Evolutionary conservation across 805 yeast genomes (phyloP).

Genomic region (Monosporozyma yasuniensis): DNA sequence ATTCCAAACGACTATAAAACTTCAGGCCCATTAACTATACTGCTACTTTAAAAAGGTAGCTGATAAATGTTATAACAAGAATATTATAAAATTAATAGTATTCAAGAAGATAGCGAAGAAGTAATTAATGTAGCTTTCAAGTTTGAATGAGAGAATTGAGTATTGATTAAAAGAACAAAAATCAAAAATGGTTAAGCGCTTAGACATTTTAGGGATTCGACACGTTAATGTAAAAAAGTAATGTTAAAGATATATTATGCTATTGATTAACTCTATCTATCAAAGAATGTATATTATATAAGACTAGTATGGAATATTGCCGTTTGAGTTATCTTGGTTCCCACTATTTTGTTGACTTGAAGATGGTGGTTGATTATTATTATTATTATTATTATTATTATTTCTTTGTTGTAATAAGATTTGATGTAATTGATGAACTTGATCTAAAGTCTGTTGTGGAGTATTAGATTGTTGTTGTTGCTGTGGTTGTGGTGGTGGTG

Average conservation of each 20-base stretch:
- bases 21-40: background rate
- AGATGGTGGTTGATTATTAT: background rate
- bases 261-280: background rate
- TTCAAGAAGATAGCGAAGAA: too few species aligned
- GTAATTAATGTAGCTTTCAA: too few species aligned
- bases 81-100: too few species aligned
- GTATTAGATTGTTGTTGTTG: too few species aligned
- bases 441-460: slow-evolving; percentile 14
- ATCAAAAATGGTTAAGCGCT: too few species aligned
- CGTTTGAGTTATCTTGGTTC: slow-evolving; percentile 2
- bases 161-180: too few species aligned
- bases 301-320: background rate
- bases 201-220: too few species aligned
- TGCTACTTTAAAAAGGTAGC: background rate
- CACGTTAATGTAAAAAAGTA: background rate
- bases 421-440: slow-evolving; percentile 20
- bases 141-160: too few species aligned
- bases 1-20: background rate
- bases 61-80: background rate
- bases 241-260: background rate
- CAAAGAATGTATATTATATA: background rate
- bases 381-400: background rate
- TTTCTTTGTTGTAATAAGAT: slow-evolving; percentile 18
- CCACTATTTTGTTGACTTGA: background rate
- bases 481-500: background rate